phyloP scores from a whole-genome alignment of 106 monocot genomes.

The Ottelia alismoides region DNA sequence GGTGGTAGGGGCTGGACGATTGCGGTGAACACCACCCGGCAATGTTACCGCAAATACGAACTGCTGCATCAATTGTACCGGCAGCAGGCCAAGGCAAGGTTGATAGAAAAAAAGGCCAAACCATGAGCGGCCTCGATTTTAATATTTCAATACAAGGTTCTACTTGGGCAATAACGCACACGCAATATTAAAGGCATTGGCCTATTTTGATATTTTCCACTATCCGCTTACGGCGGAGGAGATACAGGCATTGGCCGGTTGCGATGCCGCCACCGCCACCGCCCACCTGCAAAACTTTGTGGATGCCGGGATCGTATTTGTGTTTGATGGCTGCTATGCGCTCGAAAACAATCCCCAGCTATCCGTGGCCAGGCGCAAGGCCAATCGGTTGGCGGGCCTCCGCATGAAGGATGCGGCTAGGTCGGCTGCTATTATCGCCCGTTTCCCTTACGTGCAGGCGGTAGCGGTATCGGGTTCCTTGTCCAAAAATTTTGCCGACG shows the following conservation, averaged over 20 bases:
- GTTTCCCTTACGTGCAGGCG: not conserved
- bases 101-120: too few relatives aligned
- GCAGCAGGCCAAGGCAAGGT: too few relatives aligned
- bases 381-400: not conserved
- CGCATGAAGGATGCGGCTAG: not conserved
- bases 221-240: not conserved
- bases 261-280: not conserved
- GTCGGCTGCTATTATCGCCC: too few relatives aligned
- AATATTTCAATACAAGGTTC: too few relatives aligned
- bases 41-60: too few relatives aligned
- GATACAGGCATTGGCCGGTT: not conserved
- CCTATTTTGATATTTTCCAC: not conserved
- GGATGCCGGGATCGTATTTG: not conserved
- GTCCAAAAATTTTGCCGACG: not conserved
- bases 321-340: not conserved
- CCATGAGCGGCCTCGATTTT: too few relatives aligned
- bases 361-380: not conserved
- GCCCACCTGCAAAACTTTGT: not conserved
- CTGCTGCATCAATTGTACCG: too few relatives aligned
- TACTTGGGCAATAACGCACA: too few relatives aligned
- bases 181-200: not conserved
- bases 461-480: not conserved
- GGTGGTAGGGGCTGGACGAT: too few relatives aligned
- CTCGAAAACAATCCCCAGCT: not conserved
- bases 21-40: too few relatives aligned